These are phyloP conservation scores for Tricholoma bakamatsutake DNA, from an alignment of 768 basidiomycete genomes.

Conservation along the genomic window DNA sequence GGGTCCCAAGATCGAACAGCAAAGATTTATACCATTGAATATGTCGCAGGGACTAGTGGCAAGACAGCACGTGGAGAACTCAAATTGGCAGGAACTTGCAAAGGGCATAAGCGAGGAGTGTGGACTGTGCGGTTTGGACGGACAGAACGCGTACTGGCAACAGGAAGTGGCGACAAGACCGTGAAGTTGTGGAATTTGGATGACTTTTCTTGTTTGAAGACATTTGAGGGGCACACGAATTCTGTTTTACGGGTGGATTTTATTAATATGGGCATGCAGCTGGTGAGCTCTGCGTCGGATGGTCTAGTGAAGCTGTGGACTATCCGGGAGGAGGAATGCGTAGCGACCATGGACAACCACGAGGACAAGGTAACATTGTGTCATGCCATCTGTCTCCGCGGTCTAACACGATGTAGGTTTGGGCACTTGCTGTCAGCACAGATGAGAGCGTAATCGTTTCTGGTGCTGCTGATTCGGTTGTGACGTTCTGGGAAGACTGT, in stretches of 20 bases:
- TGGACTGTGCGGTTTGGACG: conserved; percentile 91
- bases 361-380: conserved; percentile 74
- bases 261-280: conserved; percentile 73
- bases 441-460: conserved; percentile 87
- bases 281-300: conserved; percentile 89
- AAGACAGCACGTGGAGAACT: conserved; percentile 60
- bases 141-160: conserved; percentile 80
- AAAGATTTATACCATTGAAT: conserved; percentile 80
- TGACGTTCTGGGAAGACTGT: conserved; percentile 96
- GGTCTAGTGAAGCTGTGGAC: conserved; percentile 97
- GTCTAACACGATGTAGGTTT: conserved; percentile 56
- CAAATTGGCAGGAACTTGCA: conserved; percentile 77
- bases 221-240: conserved; percentile 97
- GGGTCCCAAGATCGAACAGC: conserved; percentile 96
- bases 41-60: conserved; percentile 32
- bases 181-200: conserved; percentile 92
- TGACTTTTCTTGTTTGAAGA: conserved; percentile 90
- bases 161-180: conserved; percentile 93
- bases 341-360: conserved; percentile 90
- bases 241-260: conserved; percentile 94
- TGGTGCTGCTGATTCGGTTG: conserved; percentile 91
- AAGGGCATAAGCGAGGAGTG: conserved; percentile 94
- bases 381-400: conserved; percentile 15
- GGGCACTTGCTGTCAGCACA: conserved; percentile 81
- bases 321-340: conserved; percentile 81